Conservation (phyloP, 2,329 filamentous ascomycete species). For the Monosporascus sp. region DNA sequence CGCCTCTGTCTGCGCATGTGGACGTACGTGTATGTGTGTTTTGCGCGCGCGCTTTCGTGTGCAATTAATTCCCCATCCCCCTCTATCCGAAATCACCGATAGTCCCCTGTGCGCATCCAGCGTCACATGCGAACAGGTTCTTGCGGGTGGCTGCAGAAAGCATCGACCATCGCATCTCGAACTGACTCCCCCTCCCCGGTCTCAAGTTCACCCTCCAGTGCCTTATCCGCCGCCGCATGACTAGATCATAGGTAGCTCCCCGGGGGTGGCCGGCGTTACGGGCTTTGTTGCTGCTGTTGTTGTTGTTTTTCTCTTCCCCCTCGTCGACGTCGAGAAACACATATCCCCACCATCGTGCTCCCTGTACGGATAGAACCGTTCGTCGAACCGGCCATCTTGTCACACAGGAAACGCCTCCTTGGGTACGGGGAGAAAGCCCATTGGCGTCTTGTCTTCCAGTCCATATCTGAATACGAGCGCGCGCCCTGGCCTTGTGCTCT, state of each 20-base stretch:
- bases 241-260: slow-evolving; percentile 21
- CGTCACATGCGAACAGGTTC: slow-evolving; percentile 30
- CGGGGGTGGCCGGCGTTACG: slow-evolving; percentile 18
- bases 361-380: slow-evolving; percentile 24
- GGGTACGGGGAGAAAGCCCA: slow-evolving; percentile 27
- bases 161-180: slow-evolving; percentile 29
- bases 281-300: slow-evolving; percentile 14
- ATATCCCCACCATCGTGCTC: slow-evolving; percentile 24
- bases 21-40: background rate
- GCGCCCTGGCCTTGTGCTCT: slow-evolving; percentile 17
- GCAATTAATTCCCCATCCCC: background rate
- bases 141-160: slow-evolving; percentile 30
- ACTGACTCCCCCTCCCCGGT: slow-evolving; percentile 8
- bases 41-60: background rate
- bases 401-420: slow-evolving; percentile 29
- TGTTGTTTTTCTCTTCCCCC: slow-evolving; percentile 11
- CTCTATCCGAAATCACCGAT: slow-evolving; percentile 22
- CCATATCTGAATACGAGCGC: slow-evolving; percentile 28
- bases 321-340: slow-evolving; percentile 8
- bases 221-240: slow-evolving; percentile 32
- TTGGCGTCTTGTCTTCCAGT: slow-evolving; percentile 25
- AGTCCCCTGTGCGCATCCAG: slow-evolving; percentile 17
- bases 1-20: background rate
- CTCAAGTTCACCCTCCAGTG: slow-evolving; percentile 30
- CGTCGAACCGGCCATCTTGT: slow-evolving; percentile 21